phyloP scores from a whole-genome alignment of 2,329 filamentous ascomycete genomes.

The Hymenoscyphus fructigenus region DNA sequence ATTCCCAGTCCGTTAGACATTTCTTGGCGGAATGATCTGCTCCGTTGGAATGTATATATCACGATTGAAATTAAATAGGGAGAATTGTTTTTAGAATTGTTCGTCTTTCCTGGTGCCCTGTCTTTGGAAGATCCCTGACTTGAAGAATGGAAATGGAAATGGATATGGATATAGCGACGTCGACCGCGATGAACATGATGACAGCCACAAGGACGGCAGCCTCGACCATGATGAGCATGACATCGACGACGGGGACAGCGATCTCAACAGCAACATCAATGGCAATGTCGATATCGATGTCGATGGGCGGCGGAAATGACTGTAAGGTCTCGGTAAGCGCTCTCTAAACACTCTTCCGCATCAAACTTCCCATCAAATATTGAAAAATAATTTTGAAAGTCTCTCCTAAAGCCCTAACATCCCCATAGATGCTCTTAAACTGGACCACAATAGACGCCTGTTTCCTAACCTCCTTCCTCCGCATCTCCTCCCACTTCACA shows the following conservation, averaged over 20 bases:
- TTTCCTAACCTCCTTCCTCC: conserved; percentile 25
- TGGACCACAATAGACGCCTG: conserved; percentile 29
- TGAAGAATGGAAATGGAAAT: not conserved
- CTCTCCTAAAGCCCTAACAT: too few relatives aligned
- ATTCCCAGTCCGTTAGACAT: not conserved
- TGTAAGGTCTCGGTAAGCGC: conserved; percentile 30
- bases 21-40: not conserved
- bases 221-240: not conserved
- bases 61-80: not conserved
- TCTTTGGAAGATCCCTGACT: not conserved
- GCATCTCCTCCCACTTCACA: conserved; percentile 22
- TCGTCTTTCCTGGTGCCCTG: too few relatives aligned
- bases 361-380: too few relatives aligned
- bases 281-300: conserved; percentile 18
- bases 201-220: not conserved
- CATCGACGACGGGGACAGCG: not conserved
- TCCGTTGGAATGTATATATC: not conserved
- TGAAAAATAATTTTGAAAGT: too few relatives aligned
- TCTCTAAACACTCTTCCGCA: too few relatives aligned
- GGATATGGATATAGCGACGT: not conserved
- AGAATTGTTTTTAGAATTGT: too few relatives aligned
- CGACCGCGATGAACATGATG: not conserved
- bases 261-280: conserved; percentile 6
- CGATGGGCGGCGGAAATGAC: conserved; percentile 19
- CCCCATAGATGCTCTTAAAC: conserved; percentile 29